A percentile compares a stretch with the other conserved stretches of the same genome.
phyloP scores from a whole-genome alignment of 352 stramenopile genomes.

The Pythium apleroticum region DNA sequence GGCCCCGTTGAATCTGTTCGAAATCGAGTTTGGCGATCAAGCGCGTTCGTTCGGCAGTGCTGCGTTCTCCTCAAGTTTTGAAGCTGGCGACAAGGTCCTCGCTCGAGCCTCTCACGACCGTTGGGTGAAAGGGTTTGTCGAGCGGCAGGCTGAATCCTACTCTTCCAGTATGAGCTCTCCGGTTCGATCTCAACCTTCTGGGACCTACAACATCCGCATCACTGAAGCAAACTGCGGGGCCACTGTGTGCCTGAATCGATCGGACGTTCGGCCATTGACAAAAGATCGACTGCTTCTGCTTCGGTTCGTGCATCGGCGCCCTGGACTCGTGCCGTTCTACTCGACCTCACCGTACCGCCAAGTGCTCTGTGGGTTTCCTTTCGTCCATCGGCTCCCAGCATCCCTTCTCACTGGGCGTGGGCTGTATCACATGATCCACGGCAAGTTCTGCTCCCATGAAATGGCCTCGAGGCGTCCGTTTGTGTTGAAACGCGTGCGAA shows the following conservation, averaged over 20 bases:
- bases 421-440: slow-evolving; percentile 35
- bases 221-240: slow-evolving; percentile 12
- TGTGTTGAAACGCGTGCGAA: slow-evolving; percentile 43
- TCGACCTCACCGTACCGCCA: slow-evolving; percentile 37
- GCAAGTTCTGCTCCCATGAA: slow-evolving; percentile 14
- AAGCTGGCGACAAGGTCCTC: slow-evolving; percentile 13
- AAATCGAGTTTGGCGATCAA: slow-evolving; percentile 33
- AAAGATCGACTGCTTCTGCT: slow-evolving; percentile 32
- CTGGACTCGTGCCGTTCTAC: slow-evolving; percentile 56
- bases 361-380: slow-evolving; percentile 39
- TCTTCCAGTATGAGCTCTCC: not conserved
- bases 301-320: slow-evolving; percentile 45
- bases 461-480: slow-evolving; percentile 25
- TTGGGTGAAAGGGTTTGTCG: slow-evolving; percentile 29
- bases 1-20: slow-evolving; percentile 40
- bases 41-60: slow-evolving; percentile 5
- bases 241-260: slow-evolving; percentile 4
- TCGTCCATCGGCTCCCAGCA: slow-evolving; percentile 26
- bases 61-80: not conserved
- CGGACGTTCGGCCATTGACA: slow-evolving; percentile 12
- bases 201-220: slow-evolving; percentile 13
- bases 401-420: slow-evolving; percentile 29
- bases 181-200: not conserved
- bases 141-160: slow-evolving; percentile 1
- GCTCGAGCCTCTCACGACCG: slow-evolving; percentile 24